Base-by-base conservation (phyloP, 768 basidiomycete genomes). In the Tricholoma saponaceum region DNA sequence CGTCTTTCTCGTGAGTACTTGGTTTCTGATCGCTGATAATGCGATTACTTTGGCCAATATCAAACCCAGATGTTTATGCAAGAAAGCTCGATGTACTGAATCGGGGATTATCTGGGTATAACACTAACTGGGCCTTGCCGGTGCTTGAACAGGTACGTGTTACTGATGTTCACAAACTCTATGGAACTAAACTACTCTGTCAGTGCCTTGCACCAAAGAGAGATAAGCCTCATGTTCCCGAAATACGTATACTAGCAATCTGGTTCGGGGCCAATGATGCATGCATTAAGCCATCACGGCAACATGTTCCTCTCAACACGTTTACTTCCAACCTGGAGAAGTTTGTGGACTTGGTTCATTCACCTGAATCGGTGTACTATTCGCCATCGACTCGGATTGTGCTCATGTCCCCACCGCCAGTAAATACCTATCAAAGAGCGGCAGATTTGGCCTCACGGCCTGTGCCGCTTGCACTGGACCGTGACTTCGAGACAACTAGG, bases 221-320 rank as follows among this genome's bases (percentile, higher is more conserved):
- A 5, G 78, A 79, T 56, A 78, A 74, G 54, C 64, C 69, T 20
- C 71, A 79, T 52, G 74, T 76, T 35, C 86, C 89, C 7, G 82
- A 78, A 46, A 78, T 94, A 33, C 83, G 82, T 41, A 70, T 95
- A n/a, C 76, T 95, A 58, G 83, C 83, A 5, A 84, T 96, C 66
- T 97, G 92, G 92, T 90, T 91, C 59, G 94, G 94, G 50, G 86
- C 87, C 14, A 98, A 98, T 72, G 95, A 98, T 69, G 83, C 95
- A 5, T 83, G 82, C 62, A 76, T 90, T 51, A 69, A 73, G 26
- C 81, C 81, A 0, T 84, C 80, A 18, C 71, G 76, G 14, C 95
- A 96, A 66, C 88, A 93, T 66, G 89, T 95, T 44, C 87, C 92
- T 3, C 72, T 90, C 25, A 70, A 76, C 18, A 75, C 76, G 50